These are phyloP conservation scores for Termitomyces sp. DNA, from an alignment of 768 basidiomycete species.

Conservation along the genomic window DNA sequence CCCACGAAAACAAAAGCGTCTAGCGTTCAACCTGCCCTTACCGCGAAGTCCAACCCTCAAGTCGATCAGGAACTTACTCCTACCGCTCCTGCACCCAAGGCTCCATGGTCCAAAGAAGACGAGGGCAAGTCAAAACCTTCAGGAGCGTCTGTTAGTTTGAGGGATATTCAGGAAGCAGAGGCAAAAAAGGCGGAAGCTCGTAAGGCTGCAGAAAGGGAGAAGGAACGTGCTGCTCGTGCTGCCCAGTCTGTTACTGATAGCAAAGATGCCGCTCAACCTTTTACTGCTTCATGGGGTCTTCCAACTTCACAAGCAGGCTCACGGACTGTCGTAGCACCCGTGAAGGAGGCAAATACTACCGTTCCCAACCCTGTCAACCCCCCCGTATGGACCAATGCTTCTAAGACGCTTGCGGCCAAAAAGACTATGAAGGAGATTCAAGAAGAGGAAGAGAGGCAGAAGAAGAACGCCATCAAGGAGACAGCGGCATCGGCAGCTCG, in stretches of 20 bases:
- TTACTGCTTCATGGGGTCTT: conserved; percentile 80
- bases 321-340: conserved; percentile 29
- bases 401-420: conserved; percentile 55
- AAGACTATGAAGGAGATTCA: conserved; percentile 99
- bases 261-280: conserved; percentile 57
- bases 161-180: conserved; percentile 96
- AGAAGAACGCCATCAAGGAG: conserved; percentile 63
- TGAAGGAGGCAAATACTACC: conserved; percentile 38
- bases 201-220: conserved; percentile 71
- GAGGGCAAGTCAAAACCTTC: conserved; percentile 51
- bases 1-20: conserved; percentile 15
- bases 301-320: conserved; percentile 78
- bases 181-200: conserved; percentile 74
- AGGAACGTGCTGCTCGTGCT: conserved; percentile 55
- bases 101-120: conserved; percentile 68
- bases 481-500: conserved; percentile 54
- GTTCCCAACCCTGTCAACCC: conserved; percentile 30
- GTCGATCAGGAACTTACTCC: conserved; percentile 17
- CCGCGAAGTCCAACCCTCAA: conserved; percentile 15
- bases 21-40: conserved; percentile 11
- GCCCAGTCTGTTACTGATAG: conserved; percentile 30
- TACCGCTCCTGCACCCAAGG: conserved; percentile 35
- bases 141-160: conserved; percentile 59
- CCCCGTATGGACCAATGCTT: conserved; percentile 74
- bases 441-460: conserved; percentile 91